phyloP scores from a whole-genome alignment of 805 yeast species.

The Nakazawaea pomicola region DNA sequence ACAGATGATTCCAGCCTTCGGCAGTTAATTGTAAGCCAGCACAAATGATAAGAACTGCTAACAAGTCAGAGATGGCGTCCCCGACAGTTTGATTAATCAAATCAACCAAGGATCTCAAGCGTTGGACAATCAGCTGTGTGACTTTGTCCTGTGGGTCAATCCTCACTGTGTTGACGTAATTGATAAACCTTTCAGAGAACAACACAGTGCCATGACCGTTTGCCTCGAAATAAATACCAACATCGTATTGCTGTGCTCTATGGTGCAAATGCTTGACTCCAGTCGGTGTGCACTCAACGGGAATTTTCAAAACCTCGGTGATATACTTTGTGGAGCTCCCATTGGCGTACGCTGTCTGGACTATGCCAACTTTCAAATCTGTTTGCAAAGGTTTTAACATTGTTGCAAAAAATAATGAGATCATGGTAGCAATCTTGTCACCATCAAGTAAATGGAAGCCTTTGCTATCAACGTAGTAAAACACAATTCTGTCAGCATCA shows the following conservation, averaged over 20 bases:
- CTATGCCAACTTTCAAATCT: slow-evolving; percentile 61
- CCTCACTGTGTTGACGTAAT: slow-evolving; percentile 31
- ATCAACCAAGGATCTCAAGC: slow-evolving; percentile 52
- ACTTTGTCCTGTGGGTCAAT: too few relatives aligned
- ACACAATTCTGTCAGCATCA: slow-evolving; percentile 92
- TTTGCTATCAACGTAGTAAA: slow-evolving; percentile 48
- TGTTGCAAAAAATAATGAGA: slow-evolving; percentile 59
- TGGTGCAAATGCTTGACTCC: slow-evolving; percentile 97
- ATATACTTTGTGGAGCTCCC: slow-evolving; percentile 83
- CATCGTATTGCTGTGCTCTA: slow-evolving; percentile 77
- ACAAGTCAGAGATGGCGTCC: slow-evolving; percentile 90
- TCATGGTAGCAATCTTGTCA: slow-evolving; percentile 84
- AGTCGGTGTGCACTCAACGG: slow-evolving; percentile 87
- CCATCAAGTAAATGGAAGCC: slow-evolving; percentile 73
- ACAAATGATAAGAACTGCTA: slow-evolving; percentile 67
- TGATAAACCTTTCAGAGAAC: slow-evolving; percentile 53
- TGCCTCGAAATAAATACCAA: slow-evolving; percentile 96
- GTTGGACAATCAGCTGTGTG: too few relatives aligned
- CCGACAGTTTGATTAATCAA: slow-evolving; percentile 97
- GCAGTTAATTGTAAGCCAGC: slow-evolving; percentile 55
- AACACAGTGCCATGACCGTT: slow-evolving; percentile 98
- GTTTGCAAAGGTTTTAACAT: slow-evolving; percentile 43
- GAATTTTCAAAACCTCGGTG: slow-evolving; percentile 53
- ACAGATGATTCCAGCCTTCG: slow-evolving; percentile 67
- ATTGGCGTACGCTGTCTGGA: slow-evolving; percentile 97